phyloP scores from a whole-genome alignment of 768 basidiomycete species.

The Epithele typhae region DNA sequence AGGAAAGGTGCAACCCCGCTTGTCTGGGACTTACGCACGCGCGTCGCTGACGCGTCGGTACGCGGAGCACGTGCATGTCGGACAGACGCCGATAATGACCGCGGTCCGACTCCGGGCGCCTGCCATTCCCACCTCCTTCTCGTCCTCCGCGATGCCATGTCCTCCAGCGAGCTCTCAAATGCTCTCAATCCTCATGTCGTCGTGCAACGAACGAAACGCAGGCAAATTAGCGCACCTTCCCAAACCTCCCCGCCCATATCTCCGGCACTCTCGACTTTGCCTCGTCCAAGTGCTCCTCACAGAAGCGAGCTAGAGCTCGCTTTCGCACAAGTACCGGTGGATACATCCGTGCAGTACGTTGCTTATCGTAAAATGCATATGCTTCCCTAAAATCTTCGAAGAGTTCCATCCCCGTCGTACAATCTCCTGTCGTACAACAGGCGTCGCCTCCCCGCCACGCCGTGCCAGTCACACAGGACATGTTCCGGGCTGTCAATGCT shows the following conservation, averaged over 20 bases:
- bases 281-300: constrained; percentile 46
- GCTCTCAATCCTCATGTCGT: constrained; percentile 69
- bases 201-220: constrained; percentile 24
- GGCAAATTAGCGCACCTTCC: neutral
- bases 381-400: neutral
- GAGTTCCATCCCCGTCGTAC: neutral
- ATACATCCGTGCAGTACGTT: constrained; percentile 8
- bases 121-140: neutral
- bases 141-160: constrained; percentile 37
- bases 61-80: constrained; percentile 19
- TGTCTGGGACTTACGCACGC: constrained; percentile 4
- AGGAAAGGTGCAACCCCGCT: constrained; percentile 1
- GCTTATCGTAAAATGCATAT: no score
- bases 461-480: constrained; percentile 49
- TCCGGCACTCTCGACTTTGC: constrained; percentile 10
- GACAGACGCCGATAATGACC: no score
- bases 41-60: constrained; percentile 40
- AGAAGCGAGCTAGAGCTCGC: constrained; percentile 65
- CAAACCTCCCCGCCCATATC: neutral
- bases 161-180: constrained; percentile 72
- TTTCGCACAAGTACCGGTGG: constrained; percentile 34
- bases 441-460: constrained; percentile 17
- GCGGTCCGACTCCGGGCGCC: no score
- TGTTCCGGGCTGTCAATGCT: constrained; percentile 52
- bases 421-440: constrained; percentile 8